Conservation (phyloP, 2,329 filamentous ascomycete species). For the Trichoderma sp. region DNA sequence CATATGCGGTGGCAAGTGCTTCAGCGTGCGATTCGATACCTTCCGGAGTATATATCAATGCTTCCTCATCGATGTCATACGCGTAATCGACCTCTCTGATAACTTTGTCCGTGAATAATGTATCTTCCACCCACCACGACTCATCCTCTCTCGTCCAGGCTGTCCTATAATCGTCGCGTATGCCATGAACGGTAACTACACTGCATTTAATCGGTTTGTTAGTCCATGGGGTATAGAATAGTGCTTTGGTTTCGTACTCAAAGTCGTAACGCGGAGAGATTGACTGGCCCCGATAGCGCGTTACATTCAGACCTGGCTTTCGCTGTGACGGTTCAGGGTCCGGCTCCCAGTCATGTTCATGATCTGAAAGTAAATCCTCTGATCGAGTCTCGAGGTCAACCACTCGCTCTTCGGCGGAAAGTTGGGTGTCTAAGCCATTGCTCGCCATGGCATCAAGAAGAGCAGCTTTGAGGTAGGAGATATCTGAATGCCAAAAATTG, state of each 20-base stretch:
- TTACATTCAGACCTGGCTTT: not conserved
- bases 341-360: not conserved
- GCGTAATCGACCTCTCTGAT: not conserved
- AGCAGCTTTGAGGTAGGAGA: too few relatives aligned
- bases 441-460: too few relatives aligned
- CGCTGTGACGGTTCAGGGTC: not conserved
- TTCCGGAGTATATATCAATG: not conserved
- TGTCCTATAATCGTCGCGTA: slow-evolving; percentile 17
- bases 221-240: too few relatives aligned
- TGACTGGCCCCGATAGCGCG: not conserved
- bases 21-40: not conserved
- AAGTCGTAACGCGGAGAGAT: not conserved
- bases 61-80: not conserved
- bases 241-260: not conserved
- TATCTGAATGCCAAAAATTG: too few relatives aligned
- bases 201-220: not conserved
- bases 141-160: slow-evolving; percentile 1
- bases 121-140: not conserved
- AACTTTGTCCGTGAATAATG: not conserved
- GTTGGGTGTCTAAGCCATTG: too few relatives aligned
- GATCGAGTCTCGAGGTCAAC: not conserved
- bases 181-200: slow-evolving; percentile 19
- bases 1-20: not conserved
- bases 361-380: not conserved
- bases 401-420: too few relatives aligned